Percentiles rank a stretch among this genome's conserved stretches.
Evolutionary conservation across 495 filamentous ascomycete species (phyloP).

Genomic region (Neurospora sp.): DNA sequence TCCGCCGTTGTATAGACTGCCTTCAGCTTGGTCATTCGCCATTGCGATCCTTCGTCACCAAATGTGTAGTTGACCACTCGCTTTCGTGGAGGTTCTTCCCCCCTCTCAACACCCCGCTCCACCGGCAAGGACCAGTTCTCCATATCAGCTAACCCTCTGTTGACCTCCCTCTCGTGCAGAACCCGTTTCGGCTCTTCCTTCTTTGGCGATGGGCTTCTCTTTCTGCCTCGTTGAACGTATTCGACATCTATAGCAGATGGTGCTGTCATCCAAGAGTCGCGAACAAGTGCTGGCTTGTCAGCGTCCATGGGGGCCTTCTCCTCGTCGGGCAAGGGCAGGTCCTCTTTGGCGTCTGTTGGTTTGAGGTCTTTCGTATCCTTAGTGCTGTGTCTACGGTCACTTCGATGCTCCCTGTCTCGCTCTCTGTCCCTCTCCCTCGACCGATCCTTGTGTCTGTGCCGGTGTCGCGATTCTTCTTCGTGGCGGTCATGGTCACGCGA

Average conservation of each 20-base stretch:
- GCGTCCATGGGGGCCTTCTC: constrained; percentile 25
- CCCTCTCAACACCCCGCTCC: constrained; percentile 24
- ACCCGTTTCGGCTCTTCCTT: constrained; percentile 63
- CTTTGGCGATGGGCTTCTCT: constrained; percentile 37
- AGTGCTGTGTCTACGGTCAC: constrained; percentile 1
- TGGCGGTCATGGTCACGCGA: constrained; percentile 21
- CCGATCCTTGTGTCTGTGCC: constrained; percentile 17
- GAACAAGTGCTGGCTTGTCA: constrained; percentile 14
- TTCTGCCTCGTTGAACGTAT: constrained; percentile 61
- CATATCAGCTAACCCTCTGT: constrained; percentile 51
- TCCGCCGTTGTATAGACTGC: constrained; percentile 74
- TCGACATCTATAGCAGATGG: constrained; percentile 75
- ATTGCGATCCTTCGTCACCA: constrained; percentile 80
- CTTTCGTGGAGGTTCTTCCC: constrained; percentile 35
- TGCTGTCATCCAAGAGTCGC: constrained; percentile 93
- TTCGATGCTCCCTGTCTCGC: constrained; percentile 11
- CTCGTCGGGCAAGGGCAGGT: constrained; percentile 36
- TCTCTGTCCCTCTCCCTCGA: constrained; percentile 10
- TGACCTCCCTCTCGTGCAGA: constrained; percentile 75
- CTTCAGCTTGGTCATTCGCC: constrained; percentile 92
- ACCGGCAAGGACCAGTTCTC: constrained; percentile 10
- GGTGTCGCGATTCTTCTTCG: constrained; percentile 24
- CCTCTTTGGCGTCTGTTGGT: constrained; percentile 36
- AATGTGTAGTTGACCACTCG: constrained; percentile 75
- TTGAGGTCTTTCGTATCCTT: constrained; percentile 29